Evolutionary conservation across 441 rosid genomes (phyloP).

Genomic region (Syzygium syzygioides): DNA sequence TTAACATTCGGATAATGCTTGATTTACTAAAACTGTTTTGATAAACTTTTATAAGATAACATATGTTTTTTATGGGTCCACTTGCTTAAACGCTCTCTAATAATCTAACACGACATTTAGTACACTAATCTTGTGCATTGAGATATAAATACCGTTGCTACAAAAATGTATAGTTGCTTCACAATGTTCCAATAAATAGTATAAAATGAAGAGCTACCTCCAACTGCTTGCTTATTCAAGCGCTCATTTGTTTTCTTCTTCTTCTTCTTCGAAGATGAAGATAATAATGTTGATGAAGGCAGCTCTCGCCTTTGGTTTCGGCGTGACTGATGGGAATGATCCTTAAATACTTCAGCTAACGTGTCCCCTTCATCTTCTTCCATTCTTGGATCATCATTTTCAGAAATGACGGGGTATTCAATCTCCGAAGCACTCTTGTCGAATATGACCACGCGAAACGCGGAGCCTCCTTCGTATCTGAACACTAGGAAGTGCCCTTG

Average conservation of each 20-base stretch:
- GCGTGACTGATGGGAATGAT: neutral
- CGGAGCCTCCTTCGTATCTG: conserved; percentile 9
- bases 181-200: neutral
- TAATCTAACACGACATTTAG: neutral
- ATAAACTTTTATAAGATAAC: neutral
- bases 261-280: neutral
- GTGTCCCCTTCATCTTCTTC: neutral
- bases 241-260: neutral
- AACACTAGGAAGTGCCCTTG: conserved; percentile 19
- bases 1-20: neutral
- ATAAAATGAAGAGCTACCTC: neutral
- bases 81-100: neutral
- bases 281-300: neutral
- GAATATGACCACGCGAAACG: neutral
- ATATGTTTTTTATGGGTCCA: neutral
- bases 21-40: neutral
- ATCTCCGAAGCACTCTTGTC: neutral
- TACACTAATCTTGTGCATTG: neutral
- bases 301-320: neutral
- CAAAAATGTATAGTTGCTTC: neutral
- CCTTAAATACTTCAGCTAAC: neutral
- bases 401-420: neutral
- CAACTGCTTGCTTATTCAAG: neutral
- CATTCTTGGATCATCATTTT: neutral
- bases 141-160: neutral